Evolutionary conservation across 2,329 filamentous ascomycete genomes (phyloP).

Genomic region (Diplodia scrobiculata): DNA sequence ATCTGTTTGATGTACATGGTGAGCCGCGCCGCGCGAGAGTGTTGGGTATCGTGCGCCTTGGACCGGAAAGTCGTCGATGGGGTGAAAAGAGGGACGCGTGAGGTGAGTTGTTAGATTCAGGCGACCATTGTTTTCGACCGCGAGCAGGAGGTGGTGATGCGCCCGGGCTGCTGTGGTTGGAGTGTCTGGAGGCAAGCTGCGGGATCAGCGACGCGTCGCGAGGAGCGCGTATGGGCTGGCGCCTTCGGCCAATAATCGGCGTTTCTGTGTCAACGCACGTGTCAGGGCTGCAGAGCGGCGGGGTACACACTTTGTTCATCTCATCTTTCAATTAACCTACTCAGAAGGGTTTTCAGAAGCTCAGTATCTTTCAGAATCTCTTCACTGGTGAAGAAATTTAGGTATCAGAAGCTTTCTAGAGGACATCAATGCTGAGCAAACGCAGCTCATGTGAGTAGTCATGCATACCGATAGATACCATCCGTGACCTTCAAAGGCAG

Average conservation of each 20-base stretch:
- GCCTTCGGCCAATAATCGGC: slow-evolving; percentile 7
- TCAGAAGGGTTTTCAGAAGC: no score
- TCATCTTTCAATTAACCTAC: neutral
- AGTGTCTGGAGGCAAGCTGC: slow-evolving; percentile 17
- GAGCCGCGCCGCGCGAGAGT: slow-evolving; percentile 29
- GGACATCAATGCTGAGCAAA: neutral
- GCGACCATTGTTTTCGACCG: slow-evolving; percentile 17
- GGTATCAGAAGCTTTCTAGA: neutral
- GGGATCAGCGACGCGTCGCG: slow-evolving; percentile 25
- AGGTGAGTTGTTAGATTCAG: neutral
- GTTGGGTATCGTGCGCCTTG: slow-evolving; percentile 7
- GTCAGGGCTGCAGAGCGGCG: neutral
- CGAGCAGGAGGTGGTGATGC: slow-evolving; percentile 8
- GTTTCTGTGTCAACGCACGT: neutral
- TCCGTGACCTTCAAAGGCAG: no score
- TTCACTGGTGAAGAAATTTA: neutral
- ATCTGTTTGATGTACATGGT: slow-evolving; percentile 99
- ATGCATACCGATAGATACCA: no score
- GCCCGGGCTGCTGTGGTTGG: neutral
- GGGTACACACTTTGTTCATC: neutral
- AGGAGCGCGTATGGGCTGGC: slow-evolving; percentile 13
- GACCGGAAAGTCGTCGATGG: neutral
- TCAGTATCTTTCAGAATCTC: neutral
- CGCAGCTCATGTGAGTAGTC: no score
- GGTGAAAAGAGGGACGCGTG: neutral